Evolutionary conservation across 495 filamentous ascomycete species (phyloP).

Genomic region (Neurospora sp.): DNA sequence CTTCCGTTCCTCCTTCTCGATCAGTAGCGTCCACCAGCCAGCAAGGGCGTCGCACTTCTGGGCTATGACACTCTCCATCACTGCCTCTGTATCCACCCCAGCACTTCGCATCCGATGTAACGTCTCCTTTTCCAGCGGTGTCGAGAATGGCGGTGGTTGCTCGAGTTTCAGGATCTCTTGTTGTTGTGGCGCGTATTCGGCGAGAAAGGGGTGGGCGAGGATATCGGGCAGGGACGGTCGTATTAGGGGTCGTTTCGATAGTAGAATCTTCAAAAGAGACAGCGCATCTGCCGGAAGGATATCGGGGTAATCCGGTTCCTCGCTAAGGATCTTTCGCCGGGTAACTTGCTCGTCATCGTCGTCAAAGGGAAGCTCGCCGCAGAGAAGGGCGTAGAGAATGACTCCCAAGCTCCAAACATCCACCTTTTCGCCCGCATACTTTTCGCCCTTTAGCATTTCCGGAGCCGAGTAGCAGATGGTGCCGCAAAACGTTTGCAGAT

Average conservation of each 20-base stretch:
- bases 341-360: slow-evolving; percentile 86
- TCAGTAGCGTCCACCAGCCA: slow-evolving; percentile 91
- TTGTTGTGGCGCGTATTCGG: slow-evolving; percentile 80
- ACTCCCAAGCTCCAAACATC: slow-evolving; percentile 98
- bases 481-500: slow-evolving; percentile 94
- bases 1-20: slow-evolving; percentile 94
- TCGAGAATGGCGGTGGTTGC: slow-evolving; percentile 77
- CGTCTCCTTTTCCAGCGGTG: slow-evolving; percentile 80
- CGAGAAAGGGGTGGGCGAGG: slow-evolving; percentile 76
- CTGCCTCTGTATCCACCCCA: slow-evolving; percentile 85
- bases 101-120: slow-evolving; percentile 90
- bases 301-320: slow-evolving; percentile 77
- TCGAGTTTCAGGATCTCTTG: slow-evolving; percentile 81
- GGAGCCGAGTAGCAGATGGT: slow-evolving; percentile 97
- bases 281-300: slow-evolving; percentile 68
- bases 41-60: slow-evolving; percentile 82
- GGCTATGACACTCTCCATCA: slow-evolving; percentile 87
- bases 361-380: slow-evolving; percentile 90
- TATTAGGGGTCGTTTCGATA: slow-evolving; percentile 81
- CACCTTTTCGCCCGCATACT: slow-evolving; percentile 94
- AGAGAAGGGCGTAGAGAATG: slow-evolving; percentile 86
- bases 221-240: slow-evolving; percentile 83
- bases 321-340: slow-evolving; percentile 69
- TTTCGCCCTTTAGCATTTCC: slow-evolving; percentile 97
- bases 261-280: slow-evolving; percentile 59